phyloP scores from a whole-genome alignment of 768 basidiomycete species.

The Tephrocybe sp. region DNA sequence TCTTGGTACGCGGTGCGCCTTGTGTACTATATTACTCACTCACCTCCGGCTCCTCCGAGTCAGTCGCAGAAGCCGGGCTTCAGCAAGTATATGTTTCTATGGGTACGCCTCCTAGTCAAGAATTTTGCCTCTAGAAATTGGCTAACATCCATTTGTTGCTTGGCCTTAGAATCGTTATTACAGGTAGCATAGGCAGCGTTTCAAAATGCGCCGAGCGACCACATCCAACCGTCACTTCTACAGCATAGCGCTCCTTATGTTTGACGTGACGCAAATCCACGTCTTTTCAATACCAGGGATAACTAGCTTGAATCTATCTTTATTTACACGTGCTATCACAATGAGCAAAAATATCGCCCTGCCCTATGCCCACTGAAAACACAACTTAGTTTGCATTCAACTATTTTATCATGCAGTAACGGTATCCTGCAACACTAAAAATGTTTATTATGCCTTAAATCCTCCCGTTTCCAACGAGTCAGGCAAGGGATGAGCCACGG shows the following conservation, averaged over 20 bases:
- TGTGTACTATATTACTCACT: not conserved
- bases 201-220: no score
- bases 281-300: conserved; percentile 36
- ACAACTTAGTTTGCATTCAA: no score
- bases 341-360: no score
- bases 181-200: conserved; percentile 2
- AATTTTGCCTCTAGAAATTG: not conserved
- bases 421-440: not conserved
- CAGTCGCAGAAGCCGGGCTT: conserved; percentile 32
- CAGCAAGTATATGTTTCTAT: conserved; percentile 39
- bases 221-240: not conserved
- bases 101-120: conserved; percentile 29
- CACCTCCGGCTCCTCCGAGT: not conserved
- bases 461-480: conserved; percentile 40
- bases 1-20: conserved; percentile 30
- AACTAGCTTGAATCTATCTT: no score
- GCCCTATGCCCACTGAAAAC: no score
- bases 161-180: conserved; percentile 42
- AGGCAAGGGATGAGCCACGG: conserved; percentile 26
- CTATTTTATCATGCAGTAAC: no score
- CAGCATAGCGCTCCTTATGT: conserved; percentile 38
- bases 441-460: conserved; percentile 20
- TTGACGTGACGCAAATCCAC: conserved; percentile 45
- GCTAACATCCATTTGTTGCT: not conserved
- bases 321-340: no score